phyloP scores from a whole-genome alignment of 1,284 basidiomycete species.

The Fomitopsis schrenkii region DNA sequence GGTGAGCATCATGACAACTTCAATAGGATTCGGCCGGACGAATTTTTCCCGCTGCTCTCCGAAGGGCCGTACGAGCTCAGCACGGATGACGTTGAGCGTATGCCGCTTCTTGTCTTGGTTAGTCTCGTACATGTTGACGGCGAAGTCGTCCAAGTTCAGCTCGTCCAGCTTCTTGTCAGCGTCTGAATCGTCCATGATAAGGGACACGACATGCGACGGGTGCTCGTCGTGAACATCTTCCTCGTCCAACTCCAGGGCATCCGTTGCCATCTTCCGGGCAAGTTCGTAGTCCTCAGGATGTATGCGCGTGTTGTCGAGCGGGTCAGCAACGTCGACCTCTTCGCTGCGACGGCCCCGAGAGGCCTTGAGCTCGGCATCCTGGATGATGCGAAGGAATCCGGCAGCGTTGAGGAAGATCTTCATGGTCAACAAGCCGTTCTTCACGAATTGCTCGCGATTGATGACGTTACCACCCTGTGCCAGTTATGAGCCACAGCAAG shows the following conservation, averaged over 20 bases:
- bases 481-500: conserved; percentile 11
- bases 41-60: conserved; percentile 76
- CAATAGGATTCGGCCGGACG: conserved; percentile 66
- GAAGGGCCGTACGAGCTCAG: conserved; percentile 87
- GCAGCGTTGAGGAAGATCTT: conserved; percentile 90
- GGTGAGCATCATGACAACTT: conserved; percentile 93
- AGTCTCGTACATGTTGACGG: conserved; percentile 83
- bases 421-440: conserved; percentile 73
- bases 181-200: conserved; percentile 84
- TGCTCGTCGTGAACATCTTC: conserved; percentile 91
- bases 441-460: conserved; percentile 85
- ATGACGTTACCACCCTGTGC: conserved; percentile 76
- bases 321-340: conserved; percentile 73
- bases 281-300: conserved; percentile 98
- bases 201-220: conserved; percentile 80
- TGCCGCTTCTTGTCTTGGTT: conserved; percentile 86
- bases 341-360: conserved; percentile 68
- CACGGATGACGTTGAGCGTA: conserved; percentile 83
- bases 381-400: conserved; percentile 86
- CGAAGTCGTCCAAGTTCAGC: conserved; percentile 96
- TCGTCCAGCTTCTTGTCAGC: conserved; percentile 84
- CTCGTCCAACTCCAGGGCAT: conserved; percentile 93
- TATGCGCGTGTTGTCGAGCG: conserved; percentile 93
- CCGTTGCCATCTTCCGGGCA: conserved; percentile 97
- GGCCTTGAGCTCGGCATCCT: conserved; percentile 51